Conservation (phyloP, 148 eudicot species). For the Vaccinium corymbosum region DNA sequence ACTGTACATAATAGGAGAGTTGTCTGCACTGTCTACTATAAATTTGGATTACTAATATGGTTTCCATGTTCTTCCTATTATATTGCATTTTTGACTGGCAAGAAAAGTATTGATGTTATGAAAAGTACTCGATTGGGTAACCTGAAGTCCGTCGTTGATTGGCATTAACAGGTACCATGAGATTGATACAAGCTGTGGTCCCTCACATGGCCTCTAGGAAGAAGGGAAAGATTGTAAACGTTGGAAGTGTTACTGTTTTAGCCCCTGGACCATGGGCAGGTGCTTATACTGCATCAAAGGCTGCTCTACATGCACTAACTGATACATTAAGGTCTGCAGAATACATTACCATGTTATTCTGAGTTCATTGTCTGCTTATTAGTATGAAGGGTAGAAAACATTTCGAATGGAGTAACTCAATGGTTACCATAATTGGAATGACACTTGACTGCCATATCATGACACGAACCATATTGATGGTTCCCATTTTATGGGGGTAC, state of each 20-base stretch:
- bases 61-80: background rate
- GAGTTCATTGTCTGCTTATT: background rate
- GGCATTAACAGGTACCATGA: slow-evolving; percentile 46
- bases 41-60: background rate
- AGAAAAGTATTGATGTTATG: background rate
- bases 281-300: slow-evolving; percentile 76
- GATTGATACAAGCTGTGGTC: slow-evolving; percentile 85
- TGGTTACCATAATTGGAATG: background rate
- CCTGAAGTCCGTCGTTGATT: background rate
- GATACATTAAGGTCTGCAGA: slow-evolving; percentile 66
- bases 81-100: background rate
- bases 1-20: background rate
- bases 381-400: background rate
- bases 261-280: slow-evolving; percentile 90
- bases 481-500: background rate
- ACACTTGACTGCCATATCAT: background rate
- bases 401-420: background rate
- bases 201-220: slow-evolving; percentile 81
- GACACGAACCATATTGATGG: background rate
- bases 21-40: background rate
- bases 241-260: slow-evolving; percentile 71
- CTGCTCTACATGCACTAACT: slow-evolving; percentile 72
- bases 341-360: background rate
- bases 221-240: slow-evolving; percentile 81
- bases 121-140: background rate